phyloP scores from a whole-genome alignment of 139 green algal genomes.

The Chlamydomonas eustigma region DNA sequence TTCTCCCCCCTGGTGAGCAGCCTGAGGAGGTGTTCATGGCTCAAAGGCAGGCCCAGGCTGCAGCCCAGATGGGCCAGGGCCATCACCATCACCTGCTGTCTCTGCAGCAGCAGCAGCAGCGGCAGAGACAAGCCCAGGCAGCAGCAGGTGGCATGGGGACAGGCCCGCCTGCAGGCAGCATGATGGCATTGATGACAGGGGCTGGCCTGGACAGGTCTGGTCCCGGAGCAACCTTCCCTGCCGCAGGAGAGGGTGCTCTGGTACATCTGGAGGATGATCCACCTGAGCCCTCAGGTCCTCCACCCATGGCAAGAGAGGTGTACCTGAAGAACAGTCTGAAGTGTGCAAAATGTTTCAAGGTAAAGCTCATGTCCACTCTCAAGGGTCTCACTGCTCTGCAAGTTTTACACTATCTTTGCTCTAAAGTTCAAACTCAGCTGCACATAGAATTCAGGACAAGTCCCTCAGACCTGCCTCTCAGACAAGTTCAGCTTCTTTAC shows the following conservation, averaged over 20 bases:
- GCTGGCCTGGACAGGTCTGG: too few species aligned
- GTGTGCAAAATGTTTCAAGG: neutral
- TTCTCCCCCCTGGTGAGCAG: neutral
- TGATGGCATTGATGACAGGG: neutral
- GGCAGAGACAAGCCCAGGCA: neutral
- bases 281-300: too few species aligned
- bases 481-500: too few species aligned
- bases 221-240: too few species aligned
- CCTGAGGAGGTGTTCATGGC: neutral
- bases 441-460: too few species aligned
- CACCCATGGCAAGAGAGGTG: neutral
- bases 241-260: too few species aligned
- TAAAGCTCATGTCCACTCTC: too few species aligned
- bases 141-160: too few species aligned
- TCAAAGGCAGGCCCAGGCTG: neutral
- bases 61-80: neutral
- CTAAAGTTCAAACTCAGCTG: too few species aligned
- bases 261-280: neutral
- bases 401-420: too few species aligned
- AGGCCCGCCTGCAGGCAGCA: neutral
- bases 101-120: neutral
- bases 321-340: neutral
- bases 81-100: constrained; percentile 6
- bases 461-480: neutral
- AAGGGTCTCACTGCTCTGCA: too few species aligned